A percentile compares a stretch with the other conserved stretches of the same genome.
These are phyloP conservation scores for Starmerella etchellsii DNA, from an alignment of 805 yeast genomes.

Conservation along the genomic window DNA sequence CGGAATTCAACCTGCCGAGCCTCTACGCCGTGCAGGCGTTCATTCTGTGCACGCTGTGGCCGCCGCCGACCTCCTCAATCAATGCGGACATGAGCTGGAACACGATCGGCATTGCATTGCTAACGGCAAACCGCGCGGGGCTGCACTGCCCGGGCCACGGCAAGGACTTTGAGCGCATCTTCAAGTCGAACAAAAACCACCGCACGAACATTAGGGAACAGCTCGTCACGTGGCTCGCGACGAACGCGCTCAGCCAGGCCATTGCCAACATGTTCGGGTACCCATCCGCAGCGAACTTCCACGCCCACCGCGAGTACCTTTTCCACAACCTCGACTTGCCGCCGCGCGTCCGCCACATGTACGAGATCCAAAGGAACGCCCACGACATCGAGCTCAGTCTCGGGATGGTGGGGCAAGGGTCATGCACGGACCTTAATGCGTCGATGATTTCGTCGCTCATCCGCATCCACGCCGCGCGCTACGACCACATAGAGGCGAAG, in stretches of 20 bases:
- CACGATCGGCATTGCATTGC: conserved; percentile 82
- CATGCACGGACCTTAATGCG: conserved; percentile 41
- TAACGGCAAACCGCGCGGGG: conserved; percentile 86
- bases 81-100: conserved; percentile 96
- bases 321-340: conserved; percentile 37
- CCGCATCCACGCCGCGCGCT: conserved; percentile 53
- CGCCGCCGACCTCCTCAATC: conserved; percentile 84
- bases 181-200: conserved; percentile 29
- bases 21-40: conserved; percentile 93
- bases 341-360: conserved; percentile 53
- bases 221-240: conserved; percentile 81
- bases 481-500: conserved; percentile 62
- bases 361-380: conserved; percentile 73
- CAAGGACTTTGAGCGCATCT: conserved; percentile 36
- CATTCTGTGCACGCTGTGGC: conserved; percentile 82
- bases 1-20: conserved; percentile 65
- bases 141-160: conserved; percentile 66
- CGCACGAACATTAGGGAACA: conserved; percentile 44
- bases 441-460: conserved; percentile 63
- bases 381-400: conserved; percentile 50
- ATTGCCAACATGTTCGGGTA: conserved; percentile 89
- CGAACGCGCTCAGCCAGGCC: conserved; percentile 79
- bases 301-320: conserved; percentile 35
- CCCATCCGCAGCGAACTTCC: conserved; percentile 79
- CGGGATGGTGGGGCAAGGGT: conserved; percentile 13